Evolutionary conservation across 2,329 filamentous ascomycete species (phyloP).

Genomic region (Aphanocladium album): DNA sequence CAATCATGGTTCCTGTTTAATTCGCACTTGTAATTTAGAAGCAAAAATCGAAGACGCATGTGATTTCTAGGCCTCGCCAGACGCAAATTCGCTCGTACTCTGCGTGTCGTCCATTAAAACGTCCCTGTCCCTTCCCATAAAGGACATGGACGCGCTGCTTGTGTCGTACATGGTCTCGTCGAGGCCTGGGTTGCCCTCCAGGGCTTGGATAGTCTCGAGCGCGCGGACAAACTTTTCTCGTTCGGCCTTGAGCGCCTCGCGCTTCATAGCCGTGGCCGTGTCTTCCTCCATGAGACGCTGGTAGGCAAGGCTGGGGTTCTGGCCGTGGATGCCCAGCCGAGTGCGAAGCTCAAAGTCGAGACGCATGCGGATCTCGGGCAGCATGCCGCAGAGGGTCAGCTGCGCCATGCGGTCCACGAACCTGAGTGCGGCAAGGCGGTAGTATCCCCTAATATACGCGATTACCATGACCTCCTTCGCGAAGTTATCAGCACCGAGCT

Average conservation of each 20-base stretch:
- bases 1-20: background rate
- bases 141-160: background rate
- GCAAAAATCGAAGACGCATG: background rate
- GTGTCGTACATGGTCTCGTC: constrained; percentile 15
- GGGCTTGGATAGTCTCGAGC: constrained; percentile 38
- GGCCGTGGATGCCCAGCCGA: constrained; percentile 36
- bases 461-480: constrained; percentile 56
- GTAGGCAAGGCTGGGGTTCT: constrained; percentile 28
- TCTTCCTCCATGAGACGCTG: constrained; percentile 46
- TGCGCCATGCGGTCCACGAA: constrained; percentile 55
- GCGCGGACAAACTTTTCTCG: constrained; percentile 43
- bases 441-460: constrained; percentile 62
- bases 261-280: constrained; percentile 33
- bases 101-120: constrained; percentile 5
- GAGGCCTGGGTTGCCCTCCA: constrained; percentile 32
- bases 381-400: constrained; percentile 43
- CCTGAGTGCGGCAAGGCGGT: constrained; percentile 58
- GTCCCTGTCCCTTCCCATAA: background rate
- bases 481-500: constrained; percentile 55
- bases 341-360: constrained; percentile 40
- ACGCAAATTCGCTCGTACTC: constrained; percentile 6
- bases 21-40: background rate
- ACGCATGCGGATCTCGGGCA: constrained; percentile 37
- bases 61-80: constrained; percentile 2
- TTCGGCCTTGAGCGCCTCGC: constrained; percentile 39